phyloP scores from a whole-genome alignment of 257 asterid species.

The Anisodus tanguticus region DNA sequence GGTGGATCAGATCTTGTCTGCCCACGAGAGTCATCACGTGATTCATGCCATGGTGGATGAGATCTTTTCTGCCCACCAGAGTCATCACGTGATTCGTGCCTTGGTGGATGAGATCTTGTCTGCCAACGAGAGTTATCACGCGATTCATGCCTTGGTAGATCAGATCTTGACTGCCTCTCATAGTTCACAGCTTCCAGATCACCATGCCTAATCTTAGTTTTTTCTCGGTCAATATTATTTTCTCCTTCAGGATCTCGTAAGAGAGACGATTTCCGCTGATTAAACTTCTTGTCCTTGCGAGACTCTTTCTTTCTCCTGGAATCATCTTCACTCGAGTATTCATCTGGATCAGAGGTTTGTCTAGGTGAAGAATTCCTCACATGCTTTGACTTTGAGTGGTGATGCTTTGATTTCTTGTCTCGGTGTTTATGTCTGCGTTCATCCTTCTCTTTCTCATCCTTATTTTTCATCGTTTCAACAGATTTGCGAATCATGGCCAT shows the following conservation, averaged over 20 bases:
- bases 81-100: slow-evolving; percentile 45
- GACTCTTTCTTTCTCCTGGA: slow-evolving; percentile 42
- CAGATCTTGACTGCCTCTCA: slow-evolving; percentile 44
- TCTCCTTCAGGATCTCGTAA: neutral
- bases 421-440: slow-evolving; percentile 44
- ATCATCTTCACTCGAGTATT: slow-evolving; percentile 48
- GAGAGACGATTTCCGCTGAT: slow-evolving; percentile 23
- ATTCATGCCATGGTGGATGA: slow-evolving; percentile 44
- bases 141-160: slow-evolving; percentile 34
- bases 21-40: slow-evolving; percentile 44
- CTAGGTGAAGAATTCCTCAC: slow-evolving; percentile 51
- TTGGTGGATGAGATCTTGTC: slow-evolving; percentile 46
- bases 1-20: slow-evolving; percentile 46
- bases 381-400: slow-evolving; percentile 43
- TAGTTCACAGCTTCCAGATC: slow-evolving; percentile 38
- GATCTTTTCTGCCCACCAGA: slow-evolving; percentile 32
- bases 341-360: slow-evolving; percentile 56
- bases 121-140: slow-evolving; percentile 42
- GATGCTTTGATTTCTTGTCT: slow-evolving; percentile 27
- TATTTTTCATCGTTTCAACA: slow-evolving; percentile 65
- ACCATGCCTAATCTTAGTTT: slow-evolving; percentile 25
- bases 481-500: slow-evolving; percentile 98
- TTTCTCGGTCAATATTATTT: slow-evolving; percentile 14
- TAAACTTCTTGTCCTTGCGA: slow-evolving; percentile 40
- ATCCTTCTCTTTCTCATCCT: slow-evolving; percentile 51